Evolutionary conservation across 2,329 filamentous ascomycete genomes (phyloP), one percentile per base, ranked within the genome.

Genomic region (Podosphaera aphanis): DNA sequence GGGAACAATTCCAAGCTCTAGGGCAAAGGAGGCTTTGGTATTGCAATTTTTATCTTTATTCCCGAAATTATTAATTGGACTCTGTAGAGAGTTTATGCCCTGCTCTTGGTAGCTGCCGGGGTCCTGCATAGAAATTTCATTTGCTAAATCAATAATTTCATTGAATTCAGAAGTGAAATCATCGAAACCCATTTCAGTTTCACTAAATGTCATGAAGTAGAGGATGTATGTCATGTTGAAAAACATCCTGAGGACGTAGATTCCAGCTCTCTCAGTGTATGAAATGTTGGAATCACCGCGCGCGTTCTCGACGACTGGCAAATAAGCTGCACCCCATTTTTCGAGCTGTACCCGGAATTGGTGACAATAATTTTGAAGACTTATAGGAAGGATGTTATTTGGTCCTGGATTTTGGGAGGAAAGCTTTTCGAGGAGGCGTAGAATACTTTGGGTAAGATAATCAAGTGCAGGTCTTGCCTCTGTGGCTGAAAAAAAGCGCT

Each of bases 161-260:
- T 63, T 62, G 50, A 77, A 77, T 19, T 67, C 63, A 0, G 61
- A 57, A 5, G 65, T 59, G 49, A 72, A 74, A 8, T 58, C 55
- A 52, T 78, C 74, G 48, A 77, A 77, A 31, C 70, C 64, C 45
- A 67, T 65, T 55, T 78, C 74, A 40, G 62, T 68, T 44, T 70
- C 66, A 54, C 65, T 71, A 52, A 75, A 78, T 8, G 70, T 71
- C 68, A 74, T 75, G 36, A 69, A 60, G 50, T 72, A 74, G 5
- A 77, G 59, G 29, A 77, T 63, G 40, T 64, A 62, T 8, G 64
- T 65, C 64, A 74, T 77, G 44, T 73, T 63, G 48, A 74, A 70
- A 46, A 67, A 66, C 72, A 77, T 77, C 52, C 76, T 75, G 5
- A 77, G 61, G 10, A 74, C 71, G 4, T 71, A 66, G 47, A 77